Evolutionary conservation across 1,284 basidiomycete species (phyloP).

Genomic region (Peniophora sp.): DNA sequence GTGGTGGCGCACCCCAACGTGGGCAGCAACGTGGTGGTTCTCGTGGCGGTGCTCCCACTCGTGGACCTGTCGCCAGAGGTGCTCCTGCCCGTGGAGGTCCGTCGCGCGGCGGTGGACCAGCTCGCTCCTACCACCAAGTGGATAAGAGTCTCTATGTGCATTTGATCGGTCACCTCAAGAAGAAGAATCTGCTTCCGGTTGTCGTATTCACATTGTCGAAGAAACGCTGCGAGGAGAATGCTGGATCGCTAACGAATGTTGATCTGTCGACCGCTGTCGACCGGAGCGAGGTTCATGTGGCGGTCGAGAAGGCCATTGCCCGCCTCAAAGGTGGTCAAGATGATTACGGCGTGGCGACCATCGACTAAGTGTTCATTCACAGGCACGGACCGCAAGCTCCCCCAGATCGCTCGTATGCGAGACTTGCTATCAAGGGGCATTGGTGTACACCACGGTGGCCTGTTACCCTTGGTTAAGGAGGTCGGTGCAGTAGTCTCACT

Average conservation of each 20-base stretch:
- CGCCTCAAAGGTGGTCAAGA: slow-evolving; percentile 75
- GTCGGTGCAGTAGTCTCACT: slow-evolving; percentile 31
- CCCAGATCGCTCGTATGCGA: slow-evolving; percentile 90
- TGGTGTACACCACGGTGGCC: slow-evolving; percentile 95
- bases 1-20: slow-evolving; percentile 61
- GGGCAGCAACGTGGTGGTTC: slow-evolving; percentile 41
- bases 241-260: slow-evolving; percentile 79
- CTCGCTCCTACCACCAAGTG: slow-evolving; percentile 59
- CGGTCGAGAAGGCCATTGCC: slow-evolving; percentile 87
- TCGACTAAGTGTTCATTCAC: slow-evolving; percentile 5
- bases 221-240: slow-evolving; percentile 95
- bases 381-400: slow-evolving; percentile 91
- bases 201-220: slow-evolving; percentile 98
- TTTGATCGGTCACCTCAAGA: slow-evolving; percentile 80
- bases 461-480: slow-evolving; percentile 96
- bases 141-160: slow-evolving; percentile 96
- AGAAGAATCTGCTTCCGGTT: slow-evolving; percentile 83
- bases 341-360: slow-evolving; percentile 2
- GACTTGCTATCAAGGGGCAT: slow-evolving; percentile 90
- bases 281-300: slow-evolving; percentile 95
- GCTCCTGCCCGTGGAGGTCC: slow-evolving; percentile 38
- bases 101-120: slow-evolving; percentile 41
- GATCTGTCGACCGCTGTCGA: slow-evolving; percentile 85
- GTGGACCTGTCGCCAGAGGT: slow-evolving; percentile 38
- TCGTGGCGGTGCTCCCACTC: slow-evolving; percentile 28